phyloP scores from a whole-genome alignment of 2,329 filamentous ascomycete species.

The Fusarium camptoceras region DNA sequence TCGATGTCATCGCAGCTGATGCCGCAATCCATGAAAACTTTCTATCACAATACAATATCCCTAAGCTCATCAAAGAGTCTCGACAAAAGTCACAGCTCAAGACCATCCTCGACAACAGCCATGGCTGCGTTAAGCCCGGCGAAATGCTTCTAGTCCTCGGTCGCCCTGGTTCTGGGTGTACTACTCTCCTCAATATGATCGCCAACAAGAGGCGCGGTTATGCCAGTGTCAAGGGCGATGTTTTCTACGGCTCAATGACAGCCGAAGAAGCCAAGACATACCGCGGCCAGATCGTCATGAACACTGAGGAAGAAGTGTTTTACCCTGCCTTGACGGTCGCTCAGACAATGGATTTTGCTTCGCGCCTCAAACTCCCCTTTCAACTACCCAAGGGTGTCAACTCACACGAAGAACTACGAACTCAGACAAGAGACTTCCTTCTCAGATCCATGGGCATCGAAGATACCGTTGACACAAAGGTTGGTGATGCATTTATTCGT shows the following conservation, averaged over 20 bases:
- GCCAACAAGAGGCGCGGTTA: slow-evolving; percentile 73
- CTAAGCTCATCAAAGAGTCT: slow-evolving; percentile 64
- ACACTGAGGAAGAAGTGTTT: slow-evolving; percentile 74
- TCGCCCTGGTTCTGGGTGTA: slow-evolving; percentile 76
- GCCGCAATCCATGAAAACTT: slow-evolving; percentile 75
- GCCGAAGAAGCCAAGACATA: slow-evolving; percentile 63
- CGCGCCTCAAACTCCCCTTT: slow-evolving; percentile 67
- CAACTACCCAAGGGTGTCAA: slow-evolving; percentile 58
- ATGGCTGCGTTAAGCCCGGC: slow-evolving; percentile 77
- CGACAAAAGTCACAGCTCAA: slow-evolving; percentile 68
- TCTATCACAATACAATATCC: slow-evolving; percentile 68
- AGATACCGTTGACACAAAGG: slow-evolving; percentile 73
- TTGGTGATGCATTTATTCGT: slow-evolving; percentile 74
- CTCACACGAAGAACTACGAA: slow-evolving; percentile 59
- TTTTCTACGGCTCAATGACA: slow-evolving; percentile 65
- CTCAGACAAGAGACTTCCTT: slow-evolving; percentile 64
- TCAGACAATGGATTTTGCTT: slow-evolving; percentile 78
- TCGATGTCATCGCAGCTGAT: slow-evolving; percentile 70
- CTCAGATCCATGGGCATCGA: slow-evolving; percentile 67
- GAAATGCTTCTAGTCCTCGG: slow-evolving; percentile 79
- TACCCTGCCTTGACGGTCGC: slow-evolving; percentile 78
- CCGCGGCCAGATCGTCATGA: slow-evolving; percentile 72
- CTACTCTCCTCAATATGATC: slow-evolving; percentile 76
- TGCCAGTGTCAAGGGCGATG: slow-evolving; percentile 67
- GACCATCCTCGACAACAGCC: slow-evolving; percentile 73